Base-by-base conservation (phyloP, 441 rosid genomes). In the Pelargonium cotyledonis region DNA sequence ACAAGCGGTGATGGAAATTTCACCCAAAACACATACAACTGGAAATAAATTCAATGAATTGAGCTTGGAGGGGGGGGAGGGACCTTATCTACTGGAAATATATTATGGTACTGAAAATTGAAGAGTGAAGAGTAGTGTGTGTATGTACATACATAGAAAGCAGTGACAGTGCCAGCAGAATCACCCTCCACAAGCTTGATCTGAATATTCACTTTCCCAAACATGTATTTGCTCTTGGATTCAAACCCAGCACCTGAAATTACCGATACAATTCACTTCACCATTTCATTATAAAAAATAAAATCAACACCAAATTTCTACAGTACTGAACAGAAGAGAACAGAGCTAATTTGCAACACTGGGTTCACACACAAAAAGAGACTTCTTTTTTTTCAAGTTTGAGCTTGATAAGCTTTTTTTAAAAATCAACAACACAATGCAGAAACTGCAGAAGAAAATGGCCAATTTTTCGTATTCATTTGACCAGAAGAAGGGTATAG, bases 121-220 rank as follows among this genome's bases (percentile, higher is more conserved):
- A 23, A 23, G 26, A 23, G 26, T 23, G 26, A 23, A 23, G 26
- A 23, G 26, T 23, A 23, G 26, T 23, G 26, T 40, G 15, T 7
- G 69, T 19, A 68, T 35, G 63, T 8, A 73, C 92, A 76, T 71
- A 95, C 99, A 72, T 95, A 92, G 84, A 83, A 90, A 62, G 97
- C 96, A 75, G 97, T 88, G 14, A 88, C 98, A 19, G 97, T 90
- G 66, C 97, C 93, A 10, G 93, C 96, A 61, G 90, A 89, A 73
- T 85, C 91, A 26, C 90, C 87, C 58, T 86, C 97, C 0, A 91
- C 97, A 31, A 95, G 96, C 84, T 95, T 95, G 67, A 95, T 91
- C 84, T 91, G 96, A 4, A 84, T 72, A 40, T 89, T 80, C 38
- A 91, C 96, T 79, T 91, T 91, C 18, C 97, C 98, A 23, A 94